Base-by-base conservation (phyloP, 208 protist species). In the Trypanosoma platydactyli region DNA sequence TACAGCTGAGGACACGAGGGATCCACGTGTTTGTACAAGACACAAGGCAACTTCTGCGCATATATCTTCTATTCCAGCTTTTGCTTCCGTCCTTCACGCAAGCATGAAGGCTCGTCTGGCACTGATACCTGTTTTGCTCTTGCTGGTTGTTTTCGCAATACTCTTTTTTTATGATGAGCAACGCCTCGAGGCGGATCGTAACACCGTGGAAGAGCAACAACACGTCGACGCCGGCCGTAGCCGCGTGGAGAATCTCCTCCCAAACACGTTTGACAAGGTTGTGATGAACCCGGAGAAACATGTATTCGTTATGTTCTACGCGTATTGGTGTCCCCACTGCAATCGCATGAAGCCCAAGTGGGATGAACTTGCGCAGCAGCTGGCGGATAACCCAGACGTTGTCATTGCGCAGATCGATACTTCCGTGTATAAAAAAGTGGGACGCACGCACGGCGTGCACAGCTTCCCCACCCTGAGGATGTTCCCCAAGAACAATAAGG, bases 241-340 rank as follows among this genome's bases (percentile, higher is more conserved):
- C 13, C 5, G 38, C 2, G 46, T 38, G 12, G 65, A 92, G 20
- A 81, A 93, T 62, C 79, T 98, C 16, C 82, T 62, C 64, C 72
- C 79, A 0, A 62, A 80, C 11, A 96, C 85, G 61, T 97, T 94
- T 70, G 68, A 97, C 38, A 49, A 38, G 0, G 73, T 94, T 38
- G 91, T 97, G 13, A 68, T 93, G 11, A 82, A 98, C 46, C 53
- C 73, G 1, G 79, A 61, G 13, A 97, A 98, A 68, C 80, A 97
- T 63, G 95, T 98, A 0, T 97, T 99, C 51, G 89, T 99, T 30
- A 88, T 98, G 75, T 98, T 98, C 66, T 98, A 98, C 78, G 97
- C 96, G 25, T 91, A 95, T 54, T 99, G 98, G 98, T 99, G 98
- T 62, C 94, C 92, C 27, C 96, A 98, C 84, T 99, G 97, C 92